Percentiles rank a stretch among this genome's conserved stretches.
Conservation (phyloP, 2,329 filamentous ascomycete species). For the Graphilbum sp. region DNA sequence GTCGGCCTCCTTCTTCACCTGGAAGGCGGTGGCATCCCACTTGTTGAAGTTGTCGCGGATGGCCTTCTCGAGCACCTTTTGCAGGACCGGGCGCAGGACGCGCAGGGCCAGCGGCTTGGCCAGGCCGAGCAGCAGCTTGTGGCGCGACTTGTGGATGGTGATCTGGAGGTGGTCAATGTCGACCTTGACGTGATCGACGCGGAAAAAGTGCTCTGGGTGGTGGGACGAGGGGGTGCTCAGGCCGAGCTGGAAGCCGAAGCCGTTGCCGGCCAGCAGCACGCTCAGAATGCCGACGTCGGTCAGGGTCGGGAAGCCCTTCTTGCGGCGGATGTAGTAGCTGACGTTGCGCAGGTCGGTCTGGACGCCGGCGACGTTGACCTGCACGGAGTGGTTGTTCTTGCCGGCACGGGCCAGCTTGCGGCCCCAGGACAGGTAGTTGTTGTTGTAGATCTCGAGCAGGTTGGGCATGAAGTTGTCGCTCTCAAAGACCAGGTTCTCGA, state of each 20-base stretch:
- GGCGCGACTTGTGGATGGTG: slow-evolving; percentile 86
- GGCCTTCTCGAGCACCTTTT: slow-evolving; percentile 78
- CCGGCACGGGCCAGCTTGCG: slow-evolving; percentile 78
- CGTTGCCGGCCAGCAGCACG: slow-evolving; percentile 70
- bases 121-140: slow-evolving; percentile 76
- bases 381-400: slow-evolving; percentile 64
- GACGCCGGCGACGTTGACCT: slow-evolving; percentile 73
- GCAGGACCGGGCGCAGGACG: slow-evolving; percentile 65
- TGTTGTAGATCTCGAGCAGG: slow-evolving; percentile 68
- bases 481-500: slow-evolving; percentile 92
- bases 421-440: slow-evolving; percentile 92
- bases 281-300: slow-evolving; percentile 81
- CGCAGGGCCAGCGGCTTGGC: slow-evolving; percentile 80
- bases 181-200: slow-evolving; percentile 77
- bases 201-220: slow-evolving; percentile 77
- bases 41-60: slow-evolving; percentile 70
- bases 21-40: slow-evolving; percentile 55
- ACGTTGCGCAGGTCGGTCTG: slow-evolving; percentile 88
- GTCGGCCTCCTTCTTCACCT: slow-evolving; percentile 72
- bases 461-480: slow-evolving; percentile 96
- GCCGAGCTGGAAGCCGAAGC: slow-evolving; percentile 83
- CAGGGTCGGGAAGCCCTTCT: slow-evolving; percentile 79
- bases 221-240: slow-evolving; percentile 63
- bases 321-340: slow-evolving; percentile 88
- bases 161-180: slow-evolving; percentile 69